Base-by-base conservation (phyloP, 1,284 basidiomycete species). In the Cryptococcus wingfieldii region DNA sequence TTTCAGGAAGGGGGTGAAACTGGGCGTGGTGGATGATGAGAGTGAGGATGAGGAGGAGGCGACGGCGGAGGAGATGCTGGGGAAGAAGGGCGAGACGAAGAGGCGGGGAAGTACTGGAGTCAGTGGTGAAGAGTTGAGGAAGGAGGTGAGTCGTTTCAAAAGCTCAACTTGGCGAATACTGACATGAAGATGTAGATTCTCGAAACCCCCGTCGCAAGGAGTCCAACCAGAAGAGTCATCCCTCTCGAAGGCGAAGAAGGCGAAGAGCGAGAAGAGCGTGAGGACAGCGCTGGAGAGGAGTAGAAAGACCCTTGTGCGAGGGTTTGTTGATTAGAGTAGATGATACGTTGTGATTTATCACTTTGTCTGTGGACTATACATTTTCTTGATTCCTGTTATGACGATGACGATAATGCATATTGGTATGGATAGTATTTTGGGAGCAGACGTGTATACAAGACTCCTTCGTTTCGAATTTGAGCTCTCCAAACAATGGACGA, bases 1-100 rank as follows among this genome's bases (percentile, higher is more conserved):
- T 34, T 97, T 97, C 78, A 80, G 92, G 50, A 92, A 92, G 70
- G 91, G 92, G 1, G 85, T 85, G 1, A 80, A 90, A 12, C 79
- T 95, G 10, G 86, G 87, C 0, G 85, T 86, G 5, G 89, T 87
- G 60, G 89, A 90, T 69, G 88, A 91, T 83, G 89, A 75, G 13
- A 72, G 85, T 84, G 25, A 87, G 86, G 72, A 43, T 10, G 74
- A 74, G 44, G 88, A 86, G 65, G 86, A 84, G 38, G 69, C 10
- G 31, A 34, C 7, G 31, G 10, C 31, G 10, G 31, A 34, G 10
- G 31, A 34, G 31, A 75, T 39, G 44, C 7, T 25, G 88, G 90
- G 69, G 87, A 91, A 83, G 89, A 74, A 16, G 72, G 85, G 83
- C 25, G 87, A 86, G 72, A 28, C 9, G 74, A 74, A 41, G 88